Conservation (phyloP, 2,329 filamentous ascomycete genomes). For the Colletotrichum tropicale region DNA sequence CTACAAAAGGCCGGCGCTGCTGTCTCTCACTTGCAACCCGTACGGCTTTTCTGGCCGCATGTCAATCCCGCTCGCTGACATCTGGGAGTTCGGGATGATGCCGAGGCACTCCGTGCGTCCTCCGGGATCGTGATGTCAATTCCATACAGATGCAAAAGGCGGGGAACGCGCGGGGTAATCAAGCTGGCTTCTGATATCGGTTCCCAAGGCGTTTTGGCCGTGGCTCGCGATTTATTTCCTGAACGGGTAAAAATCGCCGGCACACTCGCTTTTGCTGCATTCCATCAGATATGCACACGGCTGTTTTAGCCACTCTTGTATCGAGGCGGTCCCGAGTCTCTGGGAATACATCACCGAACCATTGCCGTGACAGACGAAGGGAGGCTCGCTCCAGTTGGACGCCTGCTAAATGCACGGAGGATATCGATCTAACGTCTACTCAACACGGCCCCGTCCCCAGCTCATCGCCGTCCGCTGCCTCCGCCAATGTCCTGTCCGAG, state of each 20-base stretch:
- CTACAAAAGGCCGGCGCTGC: background rate
- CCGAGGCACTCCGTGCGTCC: slow-evolving; percentile 1
- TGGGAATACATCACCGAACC: background rate
- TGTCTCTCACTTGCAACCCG: background rate
- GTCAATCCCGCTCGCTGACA: background rate
- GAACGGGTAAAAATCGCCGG: background rate
- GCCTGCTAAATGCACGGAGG: background rate
- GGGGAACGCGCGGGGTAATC: slow-evolving; percentile 19
- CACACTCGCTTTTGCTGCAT: background rate
- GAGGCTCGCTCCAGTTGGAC: background rate
- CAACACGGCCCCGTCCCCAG: background rate
- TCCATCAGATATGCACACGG: background rate
- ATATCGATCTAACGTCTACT: background rate
- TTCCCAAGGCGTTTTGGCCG: background rate
- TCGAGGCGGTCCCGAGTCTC: background rate
- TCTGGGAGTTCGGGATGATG: background rate
- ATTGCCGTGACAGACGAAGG: background rate
- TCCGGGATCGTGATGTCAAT: background rate
- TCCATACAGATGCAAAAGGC: background rate
- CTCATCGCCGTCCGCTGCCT: slow-evolving; percentile 61
- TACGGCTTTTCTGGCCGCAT: background rate
- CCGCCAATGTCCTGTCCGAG: slow-evolving; percentile 81
- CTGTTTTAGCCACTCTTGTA: background rate
- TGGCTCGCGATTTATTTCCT: background rate
- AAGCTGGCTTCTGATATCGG: background rate